These are phyloP conservation scores for Auricularia cornea DNA, from an alignment of 768 basidiomycete species.

Conservation along the genomic window DNA sequence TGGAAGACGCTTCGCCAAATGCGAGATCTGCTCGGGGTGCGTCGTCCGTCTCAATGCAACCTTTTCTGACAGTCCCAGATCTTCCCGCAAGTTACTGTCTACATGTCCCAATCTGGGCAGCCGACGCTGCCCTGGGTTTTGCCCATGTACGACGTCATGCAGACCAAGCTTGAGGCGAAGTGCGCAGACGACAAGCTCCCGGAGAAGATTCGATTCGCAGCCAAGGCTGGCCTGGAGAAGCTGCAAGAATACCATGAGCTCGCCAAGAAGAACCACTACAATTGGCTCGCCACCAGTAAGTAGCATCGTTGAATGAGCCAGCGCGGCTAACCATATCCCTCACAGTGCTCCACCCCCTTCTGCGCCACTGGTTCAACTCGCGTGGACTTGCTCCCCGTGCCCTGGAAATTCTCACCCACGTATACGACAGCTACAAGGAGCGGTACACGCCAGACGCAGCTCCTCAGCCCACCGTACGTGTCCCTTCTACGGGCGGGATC, in stretches of 20 bases:
- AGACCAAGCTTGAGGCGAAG: constrained; percentile 11
- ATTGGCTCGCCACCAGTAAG: constrained; percentile 23
- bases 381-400: background rate
- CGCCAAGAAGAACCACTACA: constrained; percentile 19
- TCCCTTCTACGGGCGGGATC: constrained; percentile 6
- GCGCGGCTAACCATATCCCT: background rate
- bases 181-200: background rate
- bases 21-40: background rate
- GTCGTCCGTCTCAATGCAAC: background rate
- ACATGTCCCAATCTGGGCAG: constrained; percentile 17
- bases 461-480: too few relatives aligned
- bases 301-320: background rate
- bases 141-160: constrained; percentile 23
- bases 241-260: constrained; percentile 7
- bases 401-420: background rate
- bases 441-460: background rate
- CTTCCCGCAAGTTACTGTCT: constrained; percentile 15
- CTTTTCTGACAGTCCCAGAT: background rate
- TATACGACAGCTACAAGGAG: background rate
- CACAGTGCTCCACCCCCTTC: constrained; percentile 20
- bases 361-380: constrained; percentile 18
- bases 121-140: constrained; percentile 26
- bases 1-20: constrained; percentile 4
- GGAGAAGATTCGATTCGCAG: constrained; percentile 14
- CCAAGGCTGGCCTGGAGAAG: constrained; percentile 18